A percentile compares a stretch with the other conserved stretches of the same genome.
phyloP scores from a whole-genome alignment of 1,139 yeast species.

The Yamadazyma trypodendri region DNA sequence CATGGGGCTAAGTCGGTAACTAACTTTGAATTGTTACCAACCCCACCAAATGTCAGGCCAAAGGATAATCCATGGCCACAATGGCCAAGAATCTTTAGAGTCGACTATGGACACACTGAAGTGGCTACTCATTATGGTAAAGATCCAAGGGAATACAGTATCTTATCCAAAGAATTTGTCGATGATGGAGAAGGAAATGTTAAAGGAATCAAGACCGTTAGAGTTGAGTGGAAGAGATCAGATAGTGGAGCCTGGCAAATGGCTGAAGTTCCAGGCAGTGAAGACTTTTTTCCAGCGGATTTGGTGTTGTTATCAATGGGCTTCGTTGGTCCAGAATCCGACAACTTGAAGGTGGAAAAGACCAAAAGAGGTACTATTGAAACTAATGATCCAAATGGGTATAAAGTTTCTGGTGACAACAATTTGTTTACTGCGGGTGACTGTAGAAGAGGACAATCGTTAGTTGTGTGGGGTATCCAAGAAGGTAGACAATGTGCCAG shows the following conservation, averaged over 20 bases:
- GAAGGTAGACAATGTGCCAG: conserved; percentile 99
- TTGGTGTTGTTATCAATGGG: conserved; percentile 95
- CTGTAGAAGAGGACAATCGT: conserved; percentile 97
- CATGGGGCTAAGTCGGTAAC: conserved; percentile 96
- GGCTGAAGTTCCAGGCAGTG: conserved; percentile 96
- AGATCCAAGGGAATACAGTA: conserved; percentile 97
- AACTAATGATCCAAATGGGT: conserved; percentile 66
- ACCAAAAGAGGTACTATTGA: conserved; percentile 86
- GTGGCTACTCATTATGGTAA: conserved; percentile 92
- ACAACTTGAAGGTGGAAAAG: conserved; percentile 67
- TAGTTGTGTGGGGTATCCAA: conserved; percentile 99
- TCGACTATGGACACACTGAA: conserved; percentile 96
- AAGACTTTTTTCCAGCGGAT: conserved; percentile 93
- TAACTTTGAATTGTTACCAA: conserved; percentile 92
- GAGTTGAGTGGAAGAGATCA: conserved; percentile 97
- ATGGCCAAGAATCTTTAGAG: conserved; percentile 98
- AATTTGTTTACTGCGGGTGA: conserved; percentile 96
- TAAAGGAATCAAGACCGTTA: conserved; percentile 87
- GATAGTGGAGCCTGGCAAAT: conserved; percentile 98
- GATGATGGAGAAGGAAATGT: conserved; percentile 95
- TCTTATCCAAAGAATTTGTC: conserved; percentile 90
- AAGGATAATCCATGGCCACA: conserved; percentile 99
- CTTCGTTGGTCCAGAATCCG: conserved; percentile 93
- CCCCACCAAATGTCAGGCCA: conserved; percentile 83
- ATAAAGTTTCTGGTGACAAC: conserved; percentile 57